A percentile compares a stretch with the other conserved stretches of the same genome.
Evolutionary conservation across 202 grass and related monocot species (phyloP).

Genomic region (Digitaria exilis): DNA sequence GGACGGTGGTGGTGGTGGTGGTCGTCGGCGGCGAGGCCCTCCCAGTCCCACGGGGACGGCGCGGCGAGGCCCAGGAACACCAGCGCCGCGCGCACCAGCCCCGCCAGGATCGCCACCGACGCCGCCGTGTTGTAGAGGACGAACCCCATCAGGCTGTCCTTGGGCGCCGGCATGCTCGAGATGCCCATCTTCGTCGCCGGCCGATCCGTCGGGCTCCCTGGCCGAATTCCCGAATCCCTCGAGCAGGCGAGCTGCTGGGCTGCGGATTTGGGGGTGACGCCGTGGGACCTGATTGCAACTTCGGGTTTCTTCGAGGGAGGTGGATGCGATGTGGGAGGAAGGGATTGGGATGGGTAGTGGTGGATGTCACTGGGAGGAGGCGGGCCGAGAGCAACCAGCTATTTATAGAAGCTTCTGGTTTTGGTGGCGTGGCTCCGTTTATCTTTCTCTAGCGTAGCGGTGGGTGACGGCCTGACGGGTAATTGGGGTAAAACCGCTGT

Average conservation of each 20-base stretch:
- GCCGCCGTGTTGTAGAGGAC: slow-evolving; percentile 71
- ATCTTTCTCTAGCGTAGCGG: background rate
- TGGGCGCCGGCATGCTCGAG: slow-evolving; percentile 70
- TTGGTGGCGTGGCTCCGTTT: background rate
- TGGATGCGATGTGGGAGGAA: background rate
- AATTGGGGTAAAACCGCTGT: too few species aligned
- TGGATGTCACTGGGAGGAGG: background rate
- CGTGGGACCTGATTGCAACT: slow-evolving; percentile 27
- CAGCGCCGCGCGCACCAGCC: slow-evolving; percentile 46
- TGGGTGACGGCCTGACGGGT: background rate
- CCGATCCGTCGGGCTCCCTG: background rate
- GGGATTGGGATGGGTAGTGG: slow-evolving; percentile 1
- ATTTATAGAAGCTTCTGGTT: slow-evolving; percentile 43
- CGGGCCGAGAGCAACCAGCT: background rate
- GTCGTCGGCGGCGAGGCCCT: slow-evolving; percentile 1
- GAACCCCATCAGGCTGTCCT: slow-evolving; percentile 63
- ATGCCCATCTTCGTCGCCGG: slow-evolving; percentile 64
- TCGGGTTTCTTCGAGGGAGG: background rate
- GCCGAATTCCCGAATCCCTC: background rate
- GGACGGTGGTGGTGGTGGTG: background rate
- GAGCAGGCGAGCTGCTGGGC: too few species aligned
- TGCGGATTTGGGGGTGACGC: slow-evolving; percentile 2
- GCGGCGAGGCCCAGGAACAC: slow-evolving; percentile 52
- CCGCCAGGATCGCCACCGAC: slow-evolving; percentile 60
- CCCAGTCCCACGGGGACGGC: slow-evolving; percentile 7